These are phyloP conservation scores for Sporisorium sorghi DNA, from an alignment of 1,284 basidiomycete species.

Conservation along the genomic window DNA sequence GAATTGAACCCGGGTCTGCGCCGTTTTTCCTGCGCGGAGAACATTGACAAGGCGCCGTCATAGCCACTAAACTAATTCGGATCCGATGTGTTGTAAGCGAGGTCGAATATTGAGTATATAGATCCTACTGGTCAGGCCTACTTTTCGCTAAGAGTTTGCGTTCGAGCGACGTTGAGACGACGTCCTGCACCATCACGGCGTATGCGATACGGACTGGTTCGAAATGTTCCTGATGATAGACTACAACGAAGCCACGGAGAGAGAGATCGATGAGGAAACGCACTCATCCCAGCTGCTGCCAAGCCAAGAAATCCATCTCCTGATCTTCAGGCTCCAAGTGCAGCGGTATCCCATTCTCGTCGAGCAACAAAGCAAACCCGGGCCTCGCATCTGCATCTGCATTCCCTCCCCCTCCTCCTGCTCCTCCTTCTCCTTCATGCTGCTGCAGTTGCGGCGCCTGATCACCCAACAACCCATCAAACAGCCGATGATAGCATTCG, in stretches of 20 bases:
- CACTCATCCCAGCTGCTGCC: slow-evolving; percentile 29
- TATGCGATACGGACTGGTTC: too few relatives aligned
- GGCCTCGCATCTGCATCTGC: slow-evolving; percentile 10
- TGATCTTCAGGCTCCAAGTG: slow-evolving; percentile 32
- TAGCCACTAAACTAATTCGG: slow-evolving; percentile 63
- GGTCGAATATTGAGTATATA: too few relatives aligned
- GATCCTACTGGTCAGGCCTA: too few relatives aligned
- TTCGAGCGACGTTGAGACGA: neutral
- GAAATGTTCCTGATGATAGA: neutral
- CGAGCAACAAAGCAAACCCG: slow-evolving; percentile 26
- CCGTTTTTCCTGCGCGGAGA: slow-evolving; percentile 48
- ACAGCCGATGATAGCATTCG: slow-evolving; percentile 43
- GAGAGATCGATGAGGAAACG: neutral
- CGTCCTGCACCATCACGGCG: too few relatives aligned
- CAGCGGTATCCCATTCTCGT: slow-evolving; percentile 36
- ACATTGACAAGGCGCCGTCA: slow-evolving; percentile 58
- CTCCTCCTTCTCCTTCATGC: slow-evolving; percentile 1
- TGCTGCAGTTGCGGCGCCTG: slow-evolving; percentile 18
- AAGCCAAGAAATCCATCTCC: slow-evolving; percentile 34
- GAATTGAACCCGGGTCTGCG: slow-evolving; percentile 59
- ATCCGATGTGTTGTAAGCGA: too few relatives aligned
- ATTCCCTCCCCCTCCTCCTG: neutral
- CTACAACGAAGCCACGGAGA: neutral
- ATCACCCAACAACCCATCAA: slow-evolving; percentile 40
- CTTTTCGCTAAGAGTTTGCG: too few relatives aligned